These are phyloP conservation scores for Ogataea salicorniae DNA, from an alignment of 805 yeast species.

Conservation along the genomic window DNA sequence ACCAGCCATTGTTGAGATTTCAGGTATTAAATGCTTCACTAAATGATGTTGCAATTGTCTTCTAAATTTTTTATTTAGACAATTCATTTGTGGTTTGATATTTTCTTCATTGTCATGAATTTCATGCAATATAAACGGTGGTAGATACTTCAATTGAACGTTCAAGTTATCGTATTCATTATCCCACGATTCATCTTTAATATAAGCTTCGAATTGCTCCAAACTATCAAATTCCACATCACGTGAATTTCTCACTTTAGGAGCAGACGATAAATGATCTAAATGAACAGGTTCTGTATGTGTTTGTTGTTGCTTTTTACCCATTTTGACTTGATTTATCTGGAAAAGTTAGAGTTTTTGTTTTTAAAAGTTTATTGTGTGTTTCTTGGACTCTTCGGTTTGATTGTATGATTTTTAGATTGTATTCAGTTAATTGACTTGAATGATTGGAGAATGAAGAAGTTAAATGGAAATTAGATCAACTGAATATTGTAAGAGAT, in stretches of 20 bases:
- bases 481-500: background rate
- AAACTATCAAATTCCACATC: slow-evolving; percentile 53
- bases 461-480: background rate
- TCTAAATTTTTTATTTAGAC: slow-evolving; percentile 64
- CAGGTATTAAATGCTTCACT: slow-evolving; percentile 63
- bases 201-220: slow-evolving; percentile 54
- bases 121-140: slow-evolving; percentile 66
- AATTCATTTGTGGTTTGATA: slow-evolving; percentile 66
- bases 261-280: slow-evolving; percentile 26
- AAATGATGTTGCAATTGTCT: slow-evolving; percentile 74
- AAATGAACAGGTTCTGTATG: slow-evolving; percentile 27
- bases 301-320: slow-evolving; percentile 20
- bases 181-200: slow-evolving; percentile 72
- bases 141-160: slow-evolving; percentile 61
- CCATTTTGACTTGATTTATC: slow-evolving; percentile 12
- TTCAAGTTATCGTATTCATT: slow-evolving; percentile 66
- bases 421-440: background rate
- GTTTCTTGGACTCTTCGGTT: slow-evolving; percentile 1
- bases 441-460: slow-evolving; percentile 1
- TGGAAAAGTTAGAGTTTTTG: background rate
- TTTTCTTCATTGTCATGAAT: slow-evolving; percentile 67
- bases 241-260: slow-evolving; percentile 26
- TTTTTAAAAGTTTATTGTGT: background rate
- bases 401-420: background rate
- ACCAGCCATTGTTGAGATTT: slow-evolving; percentile 59